Evolutionary conservation across 2,329 filamentous ascomycete genomes (phyloP), one percentile per base, ranked within the genome.

Genomic region (Phialophora tarda): DNA sequence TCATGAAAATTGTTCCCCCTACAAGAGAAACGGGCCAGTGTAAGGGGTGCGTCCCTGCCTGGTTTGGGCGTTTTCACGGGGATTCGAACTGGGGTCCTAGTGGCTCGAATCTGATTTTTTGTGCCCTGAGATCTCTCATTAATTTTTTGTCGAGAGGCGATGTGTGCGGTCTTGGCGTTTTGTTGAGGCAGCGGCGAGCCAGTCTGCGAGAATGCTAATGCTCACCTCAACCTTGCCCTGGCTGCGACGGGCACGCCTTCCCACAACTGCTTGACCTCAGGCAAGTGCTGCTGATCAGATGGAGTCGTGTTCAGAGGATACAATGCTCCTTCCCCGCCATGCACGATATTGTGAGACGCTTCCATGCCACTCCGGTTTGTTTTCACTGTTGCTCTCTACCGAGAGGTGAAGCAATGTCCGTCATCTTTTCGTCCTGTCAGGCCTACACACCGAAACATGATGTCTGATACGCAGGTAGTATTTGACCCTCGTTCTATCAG

Each of bases 401-500:
- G 17, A 21, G 38, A 50, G 24, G 8, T 12, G 44, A 26, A 47
- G 48, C 32, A 23, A 34, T 51, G 21, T 48, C 38, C 26, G 54
- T 26, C 12, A 28, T 23, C 23, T 26, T 24, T 58, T 62, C n/a
- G 56, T 59, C 56, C 44, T 62, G 47, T 62, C 41, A 12, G 11
- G 21, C 38, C 32, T 23, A 50, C 28, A 58, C 56, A 24, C 34
- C 44, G 14, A 30, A 57, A 32, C 26, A 64, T 44, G 26, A 53
- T 51, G 30, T 32, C 51, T 28, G 17, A 48, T 12, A 23, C 53
- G 14, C 48, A n/a, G 17, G 14, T 51, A 24, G 32, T 55, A 24
- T 14, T 38, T 24, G 60, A 68, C 38, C 41, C 57, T 50, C 48
- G 54, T 24, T 60, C 47, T 23, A 55, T 68, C 56, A 65, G 63